Evolutionary conservation across 2,329 filamentous ascomycete genomes (phyloP), one percentile per base, ranked within the genome.

Genomic region (Arachnomyces sp.): DNA sequence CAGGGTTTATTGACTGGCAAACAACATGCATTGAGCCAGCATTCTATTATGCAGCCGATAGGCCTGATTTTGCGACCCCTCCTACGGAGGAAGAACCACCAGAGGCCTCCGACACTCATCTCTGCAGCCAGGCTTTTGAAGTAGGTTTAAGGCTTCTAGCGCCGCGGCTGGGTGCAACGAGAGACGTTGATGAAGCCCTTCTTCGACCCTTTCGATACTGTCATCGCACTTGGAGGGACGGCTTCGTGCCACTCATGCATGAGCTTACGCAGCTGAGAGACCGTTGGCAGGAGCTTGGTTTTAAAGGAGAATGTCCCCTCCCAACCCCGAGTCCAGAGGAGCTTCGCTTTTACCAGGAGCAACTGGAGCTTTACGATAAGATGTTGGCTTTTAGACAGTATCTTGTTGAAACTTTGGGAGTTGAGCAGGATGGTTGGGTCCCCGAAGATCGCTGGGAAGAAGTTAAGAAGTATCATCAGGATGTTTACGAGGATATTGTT

Each of bases 1-100:
- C 62, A 4, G 55, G 52, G 9, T 60, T 69, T 12, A 64, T 68
- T 12, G 64, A 69, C 45, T 68, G 61, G 64, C 63, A 69, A 48
- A 60, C 57, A 1, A 46, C 55, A 31, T 60, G 56, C 45, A 55
- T 67, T 39, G 61, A 67, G 42, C 63, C 63, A 36, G 55, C 58
- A 29, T 67, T 66, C 42, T 60, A 54, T 50, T 61, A 66, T 46
- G 48, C 58, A 42, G 52, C 63, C 43, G 55, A 59, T 13, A 44
- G 54, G 8, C 64, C 64, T 20, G 65, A 68, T 51, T 66, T 68
- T 49, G 56, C 61, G 33, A 53, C 46, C 46, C 25, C 46, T 40
- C 40, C 47, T 42, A 42, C 54, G 38, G 54, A n/a, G n/a, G n/a
- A 53, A 40, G 53, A 59, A 38, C 44, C 38, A 30, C 29, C 44